A percentile compares a stretch with the other conserved stretches of the same genome.
These are phyloP conservation scores for Bryoerythrophyllum caledonicum DNA, from an alignment of 225 moss, liverwort and hornwort genomes.

Conservation along the genomic window DNA sequence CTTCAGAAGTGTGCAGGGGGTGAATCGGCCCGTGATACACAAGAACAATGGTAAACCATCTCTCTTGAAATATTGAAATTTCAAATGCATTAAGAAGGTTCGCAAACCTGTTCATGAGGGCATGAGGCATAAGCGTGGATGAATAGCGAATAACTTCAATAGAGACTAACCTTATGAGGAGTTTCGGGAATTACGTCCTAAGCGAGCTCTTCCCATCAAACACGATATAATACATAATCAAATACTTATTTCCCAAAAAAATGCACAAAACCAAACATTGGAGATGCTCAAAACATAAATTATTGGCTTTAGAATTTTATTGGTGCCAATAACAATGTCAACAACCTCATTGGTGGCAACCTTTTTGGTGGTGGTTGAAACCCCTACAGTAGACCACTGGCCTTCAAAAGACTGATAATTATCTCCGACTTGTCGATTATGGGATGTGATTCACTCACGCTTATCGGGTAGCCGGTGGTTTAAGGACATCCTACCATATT, in stretches of 20 bases:
- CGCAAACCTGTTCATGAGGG: background rate
- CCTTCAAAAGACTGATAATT: too few species aligned
- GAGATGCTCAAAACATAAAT: too few species aligned
- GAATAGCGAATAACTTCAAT: background rate
- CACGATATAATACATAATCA: background rate
- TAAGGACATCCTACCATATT: too few species aligned
- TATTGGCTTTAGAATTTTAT: too few species aligned
- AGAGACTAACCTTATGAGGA: background rate
- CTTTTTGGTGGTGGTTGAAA: too few species aligned
- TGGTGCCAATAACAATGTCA: too few species aligned
- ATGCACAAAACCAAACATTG: background rate
- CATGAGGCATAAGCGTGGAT: slow-evolving; percentile 8
- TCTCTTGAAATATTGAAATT: background rate
- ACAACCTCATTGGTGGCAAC: too few species aligned
- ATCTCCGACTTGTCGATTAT: too few species aligned
- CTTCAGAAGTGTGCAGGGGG: background rate
- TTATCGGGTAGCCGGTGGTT: too few species aligned
- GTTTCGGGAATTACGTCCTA: slow-evolving; percentile 5
- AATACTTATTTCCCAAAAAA: slow-evolving; percentile 5
- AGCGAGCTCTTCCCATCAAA: background rate
- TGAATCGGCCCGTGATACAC: background rate
- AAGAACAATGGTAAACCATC: background rate
- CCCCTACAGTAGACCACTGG: too few species aligned
- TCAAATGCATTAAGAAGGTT: background rate
- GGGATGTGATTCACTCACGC: too few species aligned